Evolutionary conservation across 2,329 filamentous ascomycete genomes (phyloP), one percentile per base, ranked within the genome.

Genomic region (Aureobasidium pullulans): DNA sequence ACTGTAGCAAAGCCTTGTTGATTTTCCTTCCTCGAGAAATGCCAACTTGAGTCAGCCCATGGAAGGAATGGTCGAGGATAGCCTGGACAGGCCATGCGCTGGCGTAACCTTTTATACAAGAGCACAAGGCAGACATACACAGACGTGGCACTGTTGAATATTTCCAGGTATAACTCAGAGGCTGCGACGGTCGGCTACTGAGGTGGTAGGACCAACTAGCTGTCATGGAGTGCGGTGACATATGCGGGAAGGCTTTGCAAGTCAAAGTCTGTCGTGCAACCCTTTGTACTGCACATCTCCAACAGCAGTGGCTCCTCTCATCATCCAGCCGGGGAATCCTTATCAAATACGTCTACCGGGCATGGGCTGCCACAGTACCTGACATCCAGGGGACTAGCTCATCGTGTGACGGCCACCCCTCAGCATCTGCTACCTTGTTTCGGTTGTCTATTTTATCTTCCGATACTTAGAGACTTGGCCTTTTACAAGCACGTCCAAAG

Each of bases 221-320:
- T 54, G 50, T 54, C 50, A 54, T 31, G 50, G n/a, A 43, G 50
- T 54, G 50, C 39, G 32, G 50, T 54, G 50, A 54, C 36, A 54
- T 54, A 56, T 56, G 52, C 52, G 40, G 37, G 52, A 56, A 56
- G 52, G 52, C 52, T 56, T 44, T 36, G 39, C 39, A 37, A 44
- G 40, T 36, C 32, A 16, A 10, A 6, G 16, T 15, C n/a, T 6
- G 52, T 56, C 8, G 52, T 29, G 29, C 39, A 8, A n/a, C 2
- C 1, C n/a, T 29, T 23, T 6, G 40, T 31, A 56, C 52, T 28
- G 40, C 52, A 46, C 23, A 28, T 44, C 13, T 9, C 37, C 16
- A 9, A 54, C 50, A 42, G 37, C 29, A 54, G 50, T 54, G 34
- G 15, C 39, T 54, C 29, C n/a, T 54, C 37, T 40, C 32, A 28